Conservation (phyloP, 805 yeast species). For the Ogataea corticis region DNA sequence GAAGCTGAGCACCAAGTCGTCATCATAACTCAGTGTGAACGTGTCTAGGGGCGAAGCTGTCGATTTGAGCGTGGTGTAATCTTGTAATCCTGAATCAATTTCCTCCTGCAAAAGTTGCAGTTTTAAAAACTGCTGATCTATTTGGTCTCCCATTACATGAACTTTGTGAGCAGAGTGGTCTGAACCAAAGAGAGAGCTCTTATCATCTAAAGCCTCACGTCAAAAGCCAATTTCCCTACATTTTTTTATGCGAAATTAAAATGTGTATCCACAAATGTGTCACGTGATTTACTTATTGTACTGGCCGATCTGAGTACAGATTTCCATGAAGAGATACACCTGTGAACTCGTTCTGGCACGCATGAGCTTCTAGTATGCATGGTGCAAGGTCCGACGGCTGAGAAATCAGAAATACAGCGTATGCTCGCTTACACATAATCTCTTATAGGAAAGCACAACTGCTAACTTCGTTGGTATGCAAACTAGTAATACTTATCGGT, state of each 20-base stretch:
- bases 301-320: too few species aligned
- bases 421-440: too few species aligned
- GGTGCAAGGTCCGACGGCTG: too few species aligned
- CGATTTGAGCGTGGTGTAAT: slow-evolving; percentile 17
- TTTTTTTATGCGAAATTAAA: not conserved
- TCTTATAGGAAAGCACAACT: too few species aligned
- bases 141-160: not conserved
- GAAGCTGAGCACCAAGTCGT: slow-evolving; percentile 14
- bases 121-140: slow-evolving; percentile 23
- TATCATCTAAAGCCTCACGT: not conserved
- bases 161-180: not conserved
- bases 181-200: not conserved
- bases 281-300: too few species aligned
- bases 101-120: slow-evolving; percentile 21
- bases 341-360: too few species aligned
- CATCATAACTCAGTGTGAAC: slow-evolving; percentile 9
- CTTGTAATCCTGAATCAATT: slow-evolving; percentile 16
- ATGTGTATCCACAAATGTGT: not conserved
- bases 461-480: too few species aligned
- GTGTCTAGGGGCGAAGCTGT: not conserved
- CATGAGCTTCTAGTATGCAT: too few species aligned
- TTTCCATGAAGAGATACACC: too few species aligned
- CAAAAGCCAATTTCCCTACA: not conserved
- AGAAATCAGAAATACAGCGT: too few species aligned
- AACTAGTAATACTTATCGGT: slow-evolving; percentile 25